Base-by-base conservation (phyloP, 108 stramenopile genomes). In the Nannochloropsis oceanica region DNA sequence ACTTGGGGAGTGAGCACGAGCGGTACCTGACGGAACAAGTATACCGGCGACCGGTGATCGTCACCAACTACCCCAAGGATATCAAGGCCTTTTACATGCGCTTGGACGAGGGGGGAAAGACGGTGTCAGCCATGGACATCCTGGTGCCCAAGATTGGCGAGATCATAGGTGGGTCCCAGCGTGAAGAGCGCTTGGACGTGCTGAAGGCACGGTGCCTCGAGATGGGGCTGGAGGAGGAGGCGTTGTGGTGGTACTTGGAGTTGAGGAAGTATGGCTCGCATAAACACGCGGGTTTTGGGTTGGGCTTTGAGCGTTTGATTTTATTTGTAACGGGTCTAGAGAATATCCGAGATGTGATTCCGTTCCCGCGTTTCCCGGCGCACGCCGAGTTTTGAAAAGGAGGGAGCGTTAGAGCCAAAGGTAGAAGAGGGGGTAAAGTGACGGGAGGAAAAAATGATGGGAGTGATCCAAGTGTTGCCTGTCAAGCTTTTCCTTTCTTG, bases 31-130 rank as follows among this genome's bases (percentile, higher is more conserved):
- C 95, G 26, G 94, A 95, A 82, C 44, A 82, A 12, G 92, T 95
- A 79, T 94, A 93, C 87, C 93, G 94, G 84, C 91, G 92, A 80
- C 95, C 95, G 81, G 94, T 94, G 81, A 91, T 95, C 83, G 93
- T 97, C 25, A 96, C 93, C 27, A 92, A 97, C 91, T 97, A 95
- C 93, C 96, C 96, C 20, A 91, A 93, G 83, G 93, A 94, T 82
- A 97, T 97, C 87, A 97, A 97, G 92, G 94, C 96, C 13, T 97
- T 97, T 86, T 97, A 97, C 93, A 97, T 97, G 96, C 93, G 93
- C 44, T 93, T 94, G 82, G 89, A 94, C 88, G 94, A 93, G 79
- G 95, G 95, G 86, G 94, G 93, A 43, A 90, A 92, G 80, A 94
- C 94, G 22, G 95, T 95, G 50, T 93, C 94, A 11, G 95, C 95